Base-by-base conservation (phyloP, 176 grass and related monocot genomes). In the Hsuehochloa calcarea region DNA sequence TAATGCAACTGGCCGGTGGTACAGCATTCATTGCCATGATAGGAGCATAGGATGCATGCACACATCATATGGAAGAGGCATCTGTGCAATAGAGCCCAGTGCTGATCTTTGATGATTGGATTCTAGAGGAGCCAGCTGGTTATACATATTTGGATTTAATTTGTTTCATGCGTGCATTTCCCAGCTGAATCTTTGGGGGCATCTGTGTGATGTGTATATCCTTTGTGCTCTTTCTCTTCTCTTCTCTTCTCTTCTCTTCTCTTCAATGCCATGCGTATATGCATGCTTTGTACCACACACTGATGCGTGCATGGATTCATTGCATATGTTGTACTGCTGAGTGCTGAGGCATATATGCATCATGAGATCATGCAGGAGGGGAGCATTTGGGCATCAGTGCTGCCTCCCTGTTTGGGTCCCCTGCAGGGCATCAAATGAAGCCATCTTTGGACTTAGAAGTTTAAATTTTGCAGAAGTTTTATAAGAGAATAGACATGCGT, bases 81-180 rank as follows among this genome's bases (percentile, higher is more conserved):
- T 60, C 63, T 82, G 52, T 70, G 49, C 70, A 40, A 44, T 70
- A 58, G 79, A 68, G 75, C 64, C 19, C 58, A 64, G 37, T 67
- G 52, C 12, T 25, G 55, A 50, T 80, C 58, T 81, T 49, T 55
- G 77, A 81, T 85, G 77, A 89, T 85, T 85, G 87, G 59, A 29
- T 80, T 73, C 67, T 88, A 56, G 45, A 79, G 49, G 29, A 66
- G 65, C 17, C 22, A 50, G 20, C 20, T 59, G 56, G n/a, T n/a
- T n/a, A 25, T 12, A 25, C 56, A 25, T 12, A 25, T 25, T 12
- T 60, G 56, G 58, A 60, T 26, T 12, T 45, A 9, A 45, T 45
- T 60, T 26, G 58, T 60, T 60, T 11, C n/a, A 60, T 12, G 56
- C 22, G 12, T 60, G n/a, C n/a, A 26, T 60, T 25, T n/a, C n/a